A percentile compares a stretch with the other conserved stretches of the same genome.
These are phyloP conservation scores for Iris macrosiphon DNA, from an alignment of 106 monocot genomes.

Conservation along the genomic window DNA sequence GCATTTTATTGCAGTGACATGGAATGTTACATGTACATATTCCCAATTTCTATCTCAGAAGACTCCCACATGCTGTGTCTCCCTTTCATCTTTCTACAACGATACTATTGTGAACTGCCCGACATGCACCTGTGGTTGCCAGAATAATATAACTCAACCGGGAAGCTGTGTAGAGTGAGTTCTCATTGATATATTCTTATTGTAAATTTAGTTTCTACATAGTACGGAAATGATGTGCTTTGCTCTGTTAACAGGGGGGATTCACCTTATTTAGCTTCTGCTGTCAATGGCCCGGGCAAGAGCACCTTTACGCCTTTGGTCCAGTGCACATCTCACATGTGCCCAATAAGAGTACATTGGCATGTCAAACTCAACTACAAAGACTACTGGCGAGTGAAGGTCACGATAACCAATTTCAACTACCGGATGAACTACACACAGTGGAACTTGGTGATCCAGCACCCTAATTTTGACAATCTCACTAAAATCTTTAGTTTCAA, in stretches of 20 bases:
- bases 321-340: constrained; percentile 65
- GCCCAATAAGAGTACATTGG: constrained; percentile 59
- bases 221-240: too few relatives aligned
- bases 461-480: constrained; percentile 58
- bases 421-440: constrained; percentile 63
- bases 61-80: constrained; percentile 37
- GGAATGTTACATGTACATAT: constrained; percentile 48
- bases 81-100: constrained; percentile 48
- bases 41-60: constrained; percentile 47
- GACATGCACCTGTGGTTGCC: constrained; percentile 42
- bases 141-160: constrained; percentile 35
- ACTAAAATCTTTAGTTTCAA: constrained; percentile 55
- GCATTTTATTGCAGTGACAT: constrained; percentile 39
- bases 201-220: too few relatives aligned
- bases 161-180: too few relatives aligned
- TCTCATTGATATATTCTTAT: too few relatives aligned
- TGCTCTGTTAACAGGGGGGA: constrained; percentile 29
- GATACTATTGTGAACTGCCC: constrained; percentile 47
- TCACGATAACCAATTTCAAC: constrained; percentile 57
- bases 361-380: constrained; percentile 60
- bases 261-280: constrained; percentile 46
- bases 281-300: constrained; percentile 42
- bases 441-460: constrained; percentile 55
- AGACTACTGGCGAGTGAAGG: constrained; percentile 56
- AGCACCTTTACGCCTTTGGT: constrained; percentile 33